Evolutionary conservation across 345 rosid genomes (phyloP).

Genomic region (Noccaea bulbosa): DNA sequence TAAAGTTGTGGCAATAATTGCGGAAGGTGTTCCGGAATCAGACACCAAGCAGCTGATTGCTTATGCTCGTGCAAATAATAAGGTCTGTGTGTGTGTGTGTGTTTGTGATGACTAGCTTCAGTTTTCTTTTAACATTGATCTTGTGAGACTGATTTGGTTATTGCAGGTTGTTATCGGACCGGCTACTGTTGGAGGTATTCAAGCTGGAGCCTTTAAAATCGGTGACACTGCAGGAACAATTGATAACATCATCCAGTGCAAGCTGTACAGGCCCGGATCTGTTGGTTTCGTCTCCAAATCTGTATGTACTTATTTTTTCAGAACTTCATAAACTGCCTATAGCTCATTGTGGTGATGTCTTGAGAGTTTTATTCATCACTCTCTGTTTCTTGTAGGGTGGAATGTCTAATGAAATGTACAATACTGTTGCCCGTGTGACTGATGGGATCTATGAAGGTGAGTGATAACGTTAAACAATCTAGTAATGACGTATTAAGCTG

Average conservation of each 20-base stretch:
- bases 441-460: slow-evolving; percentile 97
- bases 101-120: slow-evolving; percentile 8
- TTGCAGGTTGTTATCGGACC: slow-evolving; percentile 89
- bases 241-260: slow-evolving; percentile 90
- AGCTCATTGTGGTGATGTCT: slow-evolving; percentile 1
- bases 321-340: slow-evolving; percentile 14
- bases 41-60: slow-evolving; percentile 84
- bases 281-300: slow-evolving; percentile 99
- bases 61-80: slow-evolving; percentile 85
- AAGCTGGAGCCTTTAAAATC: slow-evolving; percentile 95
- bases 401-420: slow-evolving; percentile 98
- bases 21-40: slow-evolving; percentile 91
- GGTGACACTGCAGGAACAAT: slow-evolving; percentile 99
- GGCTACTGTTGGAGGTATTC: slow-evolving; percentile 95
- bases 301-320: slow-evolving; percentile 53
- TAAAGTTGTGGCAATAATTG: slow-evolving; percentile 89
- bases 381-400: slow-evolving; percentile 69
- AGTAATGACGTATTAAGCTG: background rate
- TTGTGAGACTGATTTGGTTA: slow-evolving; percentile 19
- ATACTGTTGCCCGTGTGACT: slow-evolving; percentile 86
- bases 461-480: background rate
- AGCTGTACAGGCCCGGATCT: slow-evolving; percentile 96
- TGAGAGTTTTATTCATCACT: slow-evolving; percentile 21
- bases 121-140: background rate
- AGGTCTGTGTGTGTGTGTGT: slow-evolving; percentile 46